Evolutionary conservation across 164 flowering plant species (phyloP).

Genomic region (Protea cynaroides): DNA sequence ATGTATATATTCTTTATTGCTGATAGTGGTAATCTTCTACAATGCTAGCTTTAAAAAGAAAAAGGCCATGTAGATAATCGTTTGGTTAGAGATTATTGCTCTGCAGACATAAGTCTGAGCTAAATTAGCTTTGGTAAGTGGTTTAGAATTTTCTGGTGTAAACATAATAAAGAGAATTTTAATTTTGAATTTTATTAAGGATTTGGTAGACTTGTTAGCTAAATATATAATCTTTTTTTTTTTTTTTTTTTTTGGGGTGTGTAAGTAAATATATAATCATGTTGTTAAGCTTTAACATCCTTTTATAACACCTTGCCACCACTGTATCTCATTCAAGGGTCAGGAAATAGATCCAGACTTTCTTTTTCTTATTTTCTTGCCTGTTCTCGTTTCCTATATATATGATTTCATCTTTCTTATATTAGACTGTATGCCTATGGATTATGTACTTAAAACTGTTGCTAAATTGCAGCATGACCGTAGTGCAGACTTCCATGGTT

Average conservation of each 20-base stretch:
- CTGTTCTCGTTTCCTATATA: too few species aligned
- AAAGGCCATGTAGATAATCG: neutral
- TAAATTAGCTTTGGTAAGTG: neutral
- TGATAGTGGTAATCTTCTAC: neutral
- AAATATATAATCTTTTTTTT: too few species aligned
- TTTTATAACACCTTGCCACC: neutral
- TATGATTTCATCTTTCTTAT: conserved; percentile 1
- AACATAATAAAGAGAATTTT: neutral
- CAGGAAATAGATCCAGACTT: neutral
- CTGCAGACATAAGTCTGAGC: neutral
- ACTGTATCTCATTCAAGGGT: neutral
- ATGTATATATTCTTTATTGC: neutral
- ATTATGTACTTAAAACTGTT: neutral
- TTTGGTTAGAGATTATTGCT: neutral
- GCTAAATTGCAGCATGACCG: conserved; percentile 8
- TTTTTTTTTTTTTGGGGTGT: too few species aligned
- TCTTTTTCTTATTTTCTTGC: too few species aligned
- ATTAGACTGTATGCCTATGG: neutral
- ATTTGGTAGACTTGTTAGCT: neutral
- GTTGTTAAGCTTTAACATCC: too few species aligned
- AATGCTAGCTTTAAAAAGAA: neutral
- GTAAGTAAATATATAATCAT: too few species aligned
- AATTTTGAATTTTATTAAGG: neutral
- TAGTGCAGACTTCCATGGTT: conserved; percentile 53
- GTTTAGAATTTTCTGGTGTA: neutral